Percentiles rank a stretch among this genome's conserved stretches.
phyloP scores from a whole-genome alignment of 2,329 filamentous ascomycete species.

The Elsinoe ampelina region DNA sequence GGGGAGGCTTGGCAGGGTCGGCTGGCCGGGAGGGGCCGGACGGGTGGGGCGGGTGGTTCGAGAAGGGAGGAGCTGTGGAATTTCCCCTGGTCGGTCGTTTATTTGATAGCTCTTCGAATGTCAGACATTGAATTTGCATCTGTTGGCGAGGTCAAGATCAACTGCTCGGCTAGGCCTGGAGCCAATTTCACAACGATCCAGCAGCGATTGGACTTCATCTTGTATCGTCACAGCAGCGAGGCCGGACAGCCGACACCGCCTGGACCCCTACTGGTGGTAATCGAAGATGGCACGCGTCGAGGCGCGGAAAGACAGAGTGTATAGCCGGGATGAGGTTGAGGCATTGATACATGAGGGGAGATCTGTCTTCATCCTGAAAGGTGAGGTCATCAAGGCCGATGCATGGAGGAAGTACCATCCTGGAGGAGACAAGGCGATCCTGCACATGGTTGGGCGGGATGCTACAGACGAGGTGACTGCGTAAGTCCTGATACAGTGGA shows the following conservation, averaged over 20 bases:
- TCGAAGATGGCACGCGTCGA: background rate
- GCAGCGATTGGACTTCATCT: no score
- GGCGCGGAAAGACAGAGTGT: slow-evolving; percentile 13
- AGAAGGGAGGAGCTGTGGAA: background rate
- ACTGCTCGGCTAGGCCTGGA: no score
- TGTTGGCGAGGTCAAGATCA: no score
- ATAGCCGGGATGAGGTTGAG: slow-evolving; percentile 47
- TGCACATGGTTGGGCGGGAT: slow-evolving; percentile 64
- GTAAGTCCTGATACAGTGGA: slow-evolving; percentile 36
- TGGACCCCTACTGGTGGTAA: background rate
- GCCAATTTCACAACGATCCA: no score
- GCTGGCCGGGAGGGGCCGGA: background rate
- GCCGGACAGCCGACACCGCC: background rate
- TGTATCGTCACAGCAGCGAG: background rate
- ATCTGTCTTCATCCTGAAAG: slow-evolving; percentile 70
- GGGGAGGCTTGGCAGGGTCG: slow-evolving; percentile 4
- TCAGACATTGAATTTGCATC: background rate
- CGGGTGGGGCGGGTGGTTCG: slow-evolving; percentile 9
- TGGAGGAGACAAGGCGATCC: slow-evolving; percentile 81
- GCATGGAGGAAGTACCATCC: slow-evolving; percentile 84
- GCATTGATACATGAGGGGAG: slow-evolving; percentile 72
- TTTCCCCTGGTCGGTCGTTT: background rate
- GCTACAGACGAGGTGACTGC: slow-evolving; percentile 89
- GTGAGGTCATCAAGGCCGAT: slow-evolving; percentile 76
- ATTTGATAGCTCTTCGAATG: background rate